A percentile compares a stretch with the other conserved stretches of the same genome.
These are phyloP conservation scores for Tympanopsis confertula DNA, from an alignment of 2,329 filamentous ascomycete species.

Conservation along the genomic window DNA sequence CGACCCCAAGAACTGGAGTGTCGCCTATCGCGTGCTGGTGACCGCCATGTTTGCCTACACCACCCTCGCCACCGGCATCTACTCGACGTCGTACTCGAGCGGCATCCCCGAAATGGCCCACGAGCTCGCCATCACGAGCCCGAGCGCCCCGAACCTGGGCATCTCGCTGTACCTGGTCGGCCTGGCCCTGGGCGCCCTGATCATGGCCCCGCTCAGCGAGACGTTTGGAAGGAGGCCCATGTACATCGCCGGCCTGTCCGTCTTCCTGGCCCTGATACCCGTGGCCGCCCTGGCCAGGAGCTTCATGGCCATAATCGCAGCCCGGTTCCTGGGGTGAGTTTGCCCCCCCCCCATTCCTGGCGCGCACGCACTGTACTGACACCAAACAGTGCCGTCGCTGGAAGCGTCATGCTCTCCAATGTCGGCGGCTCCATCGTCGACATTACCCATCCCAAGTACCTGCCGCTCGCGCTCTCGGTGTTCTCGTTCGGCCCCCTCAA, in stretches of 20 bases:
- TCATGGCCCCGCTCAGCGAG: constrained; percentile 46
- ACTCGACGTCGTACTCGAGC: constrained; percentile 51
- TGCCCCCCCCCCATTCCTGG: neutral
- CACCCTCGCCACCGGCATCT: constrained; percentile 25
- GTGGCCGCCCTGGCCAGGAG: constrained; percentile 44
- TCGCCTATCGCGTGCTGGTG: constrained; percentile 11
- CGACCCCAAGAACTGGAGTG: constrained; percentile 47
- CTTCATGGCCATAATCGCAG: constrained; percentile 38
- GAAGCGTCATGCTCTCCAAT: constrained; percentile 50
- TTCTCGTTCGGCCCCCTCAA: constrained; percentile 55
- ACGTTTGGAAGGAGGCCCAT: constrained; percentile 40
- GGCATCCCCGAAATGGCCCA: constrained; percentile 40
- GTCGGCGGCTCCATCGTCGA: constrained; percentile 51
- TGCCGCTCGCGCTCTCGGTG: constrained; percentile 50
- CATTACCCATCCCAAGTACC: constrained; percentile 45
- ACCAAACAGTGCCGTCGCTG: constrained; percentile 35
- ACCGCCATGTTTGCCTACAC: constrained; percentile 2
- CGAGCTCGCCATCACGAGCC: constrained; percentile 31
- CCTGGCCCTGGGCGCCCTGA: constrained; percentile 43
- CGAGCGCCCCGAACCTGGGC: constrained; percentile 35
- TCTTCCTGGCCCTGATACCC: constrained; percentile 47
- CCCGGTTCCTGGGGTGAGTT: constrained; percentile 38
- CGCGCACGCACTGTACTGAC: no score
- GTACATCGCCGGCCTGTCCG: constrained; percentile 37
- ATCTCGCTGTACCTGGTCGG: constrained; percentile 52